Evolutionary conservation across 1,139 yeast species (phyloP).

Genomic region (Zygosaccharomyces pseudobailii): DNA sequence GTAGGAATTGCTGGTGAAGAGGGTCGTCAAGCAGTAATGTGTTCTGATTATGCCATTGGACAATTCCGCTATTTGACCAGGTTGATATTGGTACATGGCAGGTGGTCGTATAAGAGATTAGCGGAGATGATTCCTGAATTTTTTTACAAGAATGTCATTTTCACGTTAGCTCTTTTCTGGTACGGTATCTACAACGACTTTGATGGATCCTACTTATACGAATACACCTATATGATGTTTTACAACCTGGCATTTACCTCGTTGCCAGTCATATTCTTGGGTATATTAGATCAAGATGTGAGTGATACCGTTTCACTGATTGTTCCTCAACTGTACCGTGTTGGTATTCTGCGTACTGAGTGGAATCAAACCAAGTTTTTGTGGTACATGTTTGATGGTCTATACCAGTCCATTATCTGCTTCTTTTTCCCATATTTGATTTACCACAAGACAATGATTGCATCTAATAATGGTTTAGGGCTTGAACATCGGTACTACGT

Average conservation of each 20-base stretch:
- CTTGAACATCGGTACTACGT: slow-evolving; percentile 81
- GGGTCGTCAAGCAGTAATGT: slow-evolving; percentile 97
- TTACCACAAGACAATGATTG: slow-evolving; percentile 53
- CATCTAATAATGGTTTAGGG: slow-evolving; percentile 56
- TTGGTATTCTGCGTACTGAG: slow-evolving; percentile 78
- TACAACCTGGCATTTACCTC: slow-evolving; percentile 95
- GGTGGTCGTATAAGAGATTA: slow-evolving; percentile 91
- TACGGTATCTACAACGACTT: slow-evolving; percentile 79
- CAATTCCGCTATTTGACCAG: slow-evolving; percentile 83
- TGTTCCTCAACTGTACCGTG: slow-evolving; percentile 85
- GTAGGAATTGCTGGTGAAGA: slow-evolving; percentile 98
- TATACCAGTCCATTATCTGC: slow-evolving; percentile 79
- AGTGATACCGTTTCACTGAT: slow-evolving; percentile 71
- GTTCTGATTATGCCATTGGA: slow-evolving; percentile 94
- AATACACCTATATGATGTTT: slow-evolving; percentile 87
- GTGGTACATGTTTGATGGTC: slow-evolving; percentile 80
- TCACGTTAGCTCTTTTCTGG: slow-evolving; percentile 88
- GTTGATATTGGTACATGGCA: slow-evolving; percentile 82
- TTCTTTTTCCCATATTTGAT: slow-evolving; percentile 83
- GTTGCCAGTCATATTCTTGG: slow-evolving; percentile 84
- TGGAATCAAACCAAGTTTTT: slow-evolving; percentile 79
- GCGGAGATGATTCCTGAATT: slow-evolving; percentile 94
- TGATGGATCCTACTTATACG: slow-evolving; percentile 89
- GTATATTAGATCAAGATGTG: slow-evolving; percentile 91
- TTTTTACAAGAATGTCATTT: slow-evolving; percentile 87